Conservation (phyloP, 2,329 filamentous ascomycete species). For the Colletotrichum karsti region DNA sequence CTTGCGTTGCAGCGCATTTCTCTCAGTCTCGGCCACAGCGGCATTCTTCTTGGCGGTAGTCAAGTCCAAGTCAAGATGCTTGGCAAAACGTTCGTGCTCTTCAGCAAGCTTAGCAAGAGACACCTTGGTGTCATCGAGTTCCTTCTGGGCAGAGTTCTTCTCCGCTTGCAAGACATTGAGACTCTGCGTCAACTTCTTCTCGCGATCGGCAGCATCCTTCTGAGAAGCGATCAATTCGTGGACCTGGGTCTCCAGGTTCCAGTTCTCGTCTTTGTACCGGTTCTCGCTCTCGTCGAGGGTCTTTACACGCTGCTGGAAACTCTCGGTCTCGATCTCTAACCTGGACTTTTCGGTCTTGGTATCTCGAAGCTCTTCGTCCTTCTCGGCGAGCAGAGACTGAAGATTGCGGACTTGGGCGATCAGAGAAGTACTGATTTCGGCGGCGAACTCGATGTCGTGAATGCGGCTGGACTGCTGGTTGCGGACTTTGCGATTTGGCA, state of each 20-base stretch:
- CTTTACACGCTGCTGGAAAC: slow-evolving; percentile 81
- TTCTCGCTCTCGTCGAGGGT: slow-evolving; percentile 92
- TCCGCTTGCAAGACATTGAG: slow-evolving; percentile 77
- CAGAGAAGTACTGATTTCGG: slow-evolving; percentile 94
- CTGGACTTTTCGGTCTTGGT: slow-evolving; percentile 78
- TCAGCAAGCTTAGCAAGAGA: slow-evolving; percentile 81
- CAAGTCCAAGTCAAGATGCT: slow-evolving; percentile 89
- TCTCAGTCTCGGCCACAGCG: slow-evolving; percentile 80
- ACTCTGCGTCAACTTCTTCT: slow-evolving; percentile 80
- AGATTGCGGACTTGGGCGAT: slow-evolving; percentile 93
- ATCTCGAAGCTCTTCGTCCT: slow-evolving; percentile 84
- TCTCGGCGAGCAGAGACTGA: slow-evolving; percentile 84
- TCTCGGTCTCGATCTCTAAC: slow-evolving; percentile 84
- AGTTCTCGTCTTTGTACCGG: slow-evolving; percentile 98
- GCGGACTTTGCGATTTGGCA: slow-evolving; percentile 86
- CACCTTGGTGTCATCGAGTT: slow-evolving; percentile 89
- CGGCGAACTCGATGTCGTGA: slow-evolving; percentile 98
- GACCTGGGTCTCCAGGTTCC: slow-evolving; percentile 92
- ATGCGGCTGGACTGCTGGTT: slow-evolving; percentile 90
- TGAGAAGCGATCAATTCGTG: slow-evolving; percentile 81
- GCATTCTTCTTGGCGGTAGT: slow-evolving; percentile 84
- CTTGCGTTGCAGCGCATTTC: slow-evolving; percentile 80
- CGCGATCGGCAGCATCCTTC: slow-evolving; percentile 81
- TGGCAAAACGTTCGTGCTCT: slow-evolving; percentile 79
- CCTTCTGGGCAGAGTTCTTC: slow-evolving; percentile 81